Evolutionary conservation across 164 flowering plant species (phyloP).

Genomic region (Vitis vinifera): ASM3070453v1 NC_081811.1:20892501-20893000

Average conservation of each 20-base stretch:
- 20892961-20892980: no score
- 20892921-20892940: no score
- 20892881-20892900: no score
- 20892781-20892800: slow-evolving; percentile 31
- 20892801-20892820: slow-evolving; percentile 40
- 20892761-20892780: slow-evolving; percentile 34
- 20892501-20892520: no score
- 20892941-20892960: no score
- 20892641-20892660: slow-evolving; percentile 29
- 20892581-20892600: slow-evolving; percentile 37
- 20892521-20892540: no score
- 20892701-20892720: slow-evolving; percentile 20
- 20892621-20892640: slow-evolving; percentile 34
- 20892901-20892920: no score
- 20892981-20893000: no score
- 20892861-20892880: slow-evolving; percentile 25
- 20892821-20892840: slow-evolving; percentile 30
- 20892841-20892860: slow-evolving; percentile 40
- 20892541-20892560: slow-evolving; percentile 5
- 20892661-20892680: slow-evolving; percentile 26
- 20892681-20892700: slow-evolving; percentile 24
- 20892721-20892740: slow-evolving; percentile 20
- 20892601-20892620: slow-evolving; percentile 17
- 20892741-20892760: slow-evolving; percentile 56
- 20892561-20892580: slow-evolving; percentile 29